Base-by-base conservation (phyloP, 805 yeast species). In the Candida namnaoensis region DNA sequence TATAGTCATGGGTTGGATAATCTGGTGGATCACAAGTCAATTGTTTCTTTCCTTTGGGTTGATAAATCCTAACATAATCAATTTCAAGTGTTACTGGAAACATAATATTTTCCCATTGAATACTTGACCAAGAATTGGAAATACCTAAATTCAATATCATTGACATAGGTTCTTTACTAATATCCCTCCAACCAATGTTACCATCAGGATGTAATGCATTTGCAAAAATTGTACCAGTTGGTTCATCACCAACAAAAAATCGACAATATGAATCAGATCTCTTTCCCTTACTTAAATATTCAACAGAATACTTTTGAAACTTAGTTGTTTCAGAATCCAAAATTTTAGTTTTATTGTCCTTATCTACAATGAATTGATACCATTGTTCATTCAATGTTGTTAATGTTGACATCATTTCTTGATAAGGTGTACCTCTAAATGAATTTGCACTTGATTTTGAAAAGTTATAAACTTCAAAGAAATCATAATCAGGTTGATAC, bases 161-260 rank as follows among this genome's bases (percentile, higher is more conserved):
- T 2, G 95, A 74, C 97, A 91, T 88, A 48, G 98, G 98, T 58
- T 91, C 99, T 58, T 83, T 82, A 23, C 93, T 71, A 27, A 91
- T 74, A 48, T 75, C 64, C 62, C 98, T 78, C 82, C 83, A 78
- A 35, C 78, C 93, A 49, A 91, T 66, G 60, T 91, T 91, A 50
- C 99, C 98, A 60, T 85, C 85, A 33, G 96, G 96, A 44, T 86
- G 83, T 44, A 91, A 66, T 1, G 96, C 84, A 34, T 71, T 71
- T 0, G 95, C 74, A 54, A 80, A 71, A 37, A 88, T 59, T 0
- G 95, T 83, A 51, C 78, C 74, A 0, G 95, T 82, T 33, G 95
- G 88, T 28, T 71, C 66, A 38, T 77, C 77, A 36, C 97, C 98
- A 30, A 88, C 86, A 58, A 74, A 81, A 96, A 96, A 91, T 36